Base-by-base conservation (phyloP, 2,329 filamentous ascomycete genomes). In the Coniosporium tulheliwenetii region DNA sequence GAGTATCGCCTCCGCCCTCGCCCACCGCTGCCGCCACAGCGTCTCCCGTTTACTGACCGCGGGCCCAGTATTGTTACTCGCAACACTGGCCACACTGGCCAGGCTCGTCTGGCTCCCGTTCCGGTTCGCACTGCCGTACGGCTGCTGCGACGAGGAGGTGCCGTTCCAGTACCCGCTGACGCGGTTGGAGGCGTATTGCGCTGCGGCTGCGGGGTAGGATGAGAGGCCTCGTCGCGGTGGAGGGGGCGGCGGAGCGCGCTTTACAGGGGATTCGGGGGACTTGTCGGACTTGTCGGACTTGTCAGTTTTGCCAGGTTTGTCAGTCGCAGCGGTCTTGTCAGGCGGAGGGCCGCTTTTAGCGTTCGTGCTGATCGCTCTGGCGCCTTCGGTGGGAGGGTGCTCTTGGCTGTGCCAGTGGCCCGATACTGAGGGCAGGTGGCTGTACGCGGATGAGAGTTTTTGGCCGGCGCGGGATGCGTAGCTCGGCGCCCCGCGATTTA, bases 21-120 rank as follows among this genome's bases (percentile, higher is more conserved):
- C 70, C 62, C 83, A 73, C 34, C 84, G 64, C 42, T 77, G 70
- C 45, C 70, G 67, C 84, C 83, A 91, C 38, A 85, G 53, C 44
- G 80, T 78, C 41, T 85, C 65, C 47, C 83, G 80, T 61, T 81
- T 85, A 56, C 75, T 84, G 39, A 63, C 51, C 38, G 35, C 38
- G 30, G 39, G 41, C 15, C 43, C 42, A 14, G 47, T 41, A 5
- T 41, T 39, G 32, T 37, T 30, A 34, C 36, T 30, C 7, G 19
- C 19, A 3, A 26, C 19, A 7, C 19, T 26, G 4, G 19, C 19
- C 4, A 26, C 19, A 26, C 19, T 26, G 7, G 19, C 19, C 19
- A n/a, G 29, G 31, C 16, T 32, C 26, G 15, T 37, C 10, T 37
- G 36, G 15, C 10, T 15, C 4, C 16, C 16, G 36, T 15, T 37